These are phyloP conservation scores for Quercus cerris DNA, from an alignment of 306 rosid species.

Conservation along the genomic window DNA sequence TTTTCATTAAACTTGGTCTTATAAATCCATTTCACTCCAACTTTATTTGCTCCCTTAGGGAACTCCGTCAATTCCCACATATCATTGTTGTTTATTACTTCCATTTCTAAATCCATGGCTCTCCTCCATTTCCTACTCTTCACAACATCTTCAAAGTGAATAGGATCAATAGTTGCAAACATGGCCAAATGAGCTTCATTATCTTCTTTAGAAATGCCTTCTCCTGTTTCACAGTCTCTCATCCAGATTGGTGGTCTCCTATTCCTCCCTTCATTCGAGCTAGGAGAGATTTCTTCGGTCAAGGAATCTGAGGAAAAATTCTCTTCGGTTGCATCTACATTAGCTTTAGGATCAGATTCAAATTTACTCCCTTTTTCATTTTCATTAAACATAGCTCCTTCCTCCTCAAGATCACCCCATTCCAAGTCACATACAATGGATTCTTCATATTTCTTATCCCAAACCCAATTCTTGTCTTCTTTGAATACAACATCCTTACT, in stretches of 20 bases:
- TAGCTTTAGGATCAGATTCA: not conserved
- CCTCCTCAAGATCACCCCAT: not conserved
- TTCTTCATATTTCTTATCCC: not conserved
- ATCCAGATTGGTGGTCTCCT: not conserved
- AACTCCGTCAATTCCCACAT: not conserved
- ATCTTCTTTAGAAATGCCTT: not conserved
- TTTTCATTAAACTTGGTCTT: not conserved
- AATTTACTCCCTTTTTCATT: not conserved
- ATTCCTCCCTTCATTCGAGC: not conserved
- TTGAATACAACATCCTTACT: not conserved
- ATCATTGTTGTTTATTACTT: not conserved
- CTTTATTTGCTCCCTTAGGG: not conserved
- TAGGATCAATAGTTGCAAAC: not conserved
- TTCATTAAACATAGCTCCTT: not conserved
- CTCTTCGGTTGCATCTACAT: not conserved
- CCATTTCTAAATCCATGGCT: not conserved
- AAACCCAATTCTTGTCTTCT: not conserved
- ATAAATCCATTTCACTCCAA: slow-evolving; percentile 8
- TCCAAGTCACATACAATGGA: not conserved
- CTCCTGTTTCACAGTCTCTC: not conserved
- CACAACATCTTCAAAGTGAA: not conserved
- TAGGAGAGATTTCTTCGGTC: not conserved
- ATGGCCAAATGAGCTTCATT: not conserved
- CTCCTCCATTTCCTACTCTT: not conserved
- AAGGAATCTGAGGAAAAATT: not conserved